Evolutionary conservation across 257 asterid species (phyloP), one percentile per base, ranked within the genome.

Genomic region (Ehretia macrophylla): DNA sequence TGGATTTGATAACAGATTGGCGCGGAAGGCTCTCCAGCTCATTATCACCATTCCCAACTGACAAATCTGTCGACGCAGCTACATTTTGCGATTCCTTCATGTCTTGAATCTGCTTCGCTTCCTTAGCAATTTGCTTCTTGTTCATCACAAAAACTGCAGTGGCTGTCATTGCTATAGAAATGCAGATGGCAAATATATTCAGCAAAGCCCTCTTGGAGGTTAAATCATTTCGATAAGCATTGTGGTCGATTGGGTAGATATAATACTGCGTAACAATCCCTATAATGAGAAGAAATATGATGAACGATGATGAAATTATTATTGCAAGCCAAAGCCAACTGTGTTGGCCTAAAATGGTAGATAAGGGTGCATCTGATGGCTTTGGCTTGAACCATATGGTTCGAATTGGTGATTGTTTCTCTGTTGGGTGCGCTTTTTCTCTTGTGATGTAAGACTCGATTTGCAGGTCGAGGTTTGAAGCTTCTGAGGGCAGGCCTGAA

Each of bases 261-360:
- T 79, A 70, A 53, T 78, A 80, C 20, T 80, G 89, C 12, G 91
- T 84, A 72, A 77, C 80, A 21, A 81, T 4, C 6, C 96, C 99
- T 14, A 85, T 57, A 21, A 80, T 69, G 54, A 86, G 67, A 32
- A 93, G 90, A 76, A 69, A 93, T 11, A 93, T 64, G 56, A 76
- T 23, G 62, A 88, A 86, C 1, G 99, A 84, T 0, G 96, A 81
- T 0, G 97, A 83, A 71, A 92, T 92, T 22, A 93, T 89, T 0
- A 85, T 89, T 0, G 90, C 95, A 0, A 93, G 86, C 95, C 97
- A 93, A 5, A 93, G 83, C 95, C 96, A 89, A n/a, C 85, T 77
- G 51, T 86, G 75, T 64, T 77, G 87, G 61, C 99, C 97, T 35
- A 89, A 64, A 14, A 81, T 60, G 6, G 96, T 79, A 59, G 87